Evolutionary conservation across 2,329 filamentous ascomycete genomes (phyloP), one percentile per base, ranked within the genome.

Genomic region (Aureobasidium sp.): DNA sequence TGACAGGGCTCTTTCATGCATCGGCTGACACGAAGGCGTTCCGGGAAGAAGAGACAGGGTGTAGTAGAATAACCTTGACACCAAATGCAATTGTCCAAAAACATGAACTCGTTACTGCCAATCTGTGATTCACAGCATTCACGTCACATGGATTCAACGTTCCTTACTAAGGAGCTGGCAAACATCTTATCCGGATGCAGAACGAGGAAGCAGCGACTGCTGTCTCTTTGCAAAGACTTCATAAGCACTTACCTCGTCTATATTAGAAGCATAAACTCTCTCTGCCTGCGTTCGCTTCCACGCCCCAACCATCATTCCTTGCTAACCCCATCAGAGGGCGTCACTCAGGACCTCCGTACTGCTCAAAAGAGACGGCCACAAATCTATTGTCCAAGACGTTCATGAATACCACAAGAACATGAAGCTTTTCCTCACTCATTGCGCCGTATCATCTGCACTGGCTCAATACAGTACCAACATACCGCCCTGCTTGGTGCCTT

Each of bases 401-500:
- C 50, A 54, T 5, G 34, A 39, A 3, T 7, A 21, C 50, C 4
- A 45, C 30, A 42, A 21, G 48, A 30, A 45, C n/a, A 54, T 61
- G 49, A 45, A 48, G n/a, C 9, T 34, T 16, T n/a, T 54, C 41
- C 3, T 55, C 15, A 10, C 21, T 9, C 3, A 55, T n/a, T 29
- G 13, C 34, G 42, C 36, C 4, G 59, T n/a, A 25, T 7, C 32
- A 16, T 15, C 11, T 37, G 45, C 42, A 47, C 36, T 50, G 15
- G 44, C 57, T 50, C 57, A 42, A 34, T 32, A 16, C 15, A 34
- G 34, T 11, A 27, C 27, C 13, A 16, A 61, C 9, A 25, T 61
- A 16, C 59, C 59, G 21, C 29, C 50, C 9, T 61, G 59, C 27
- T 25, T 61, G 59, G 59, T 61, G 34, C n/a, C n/a, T 10, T n/a